A percentile compares a stretch with the other conserved stretches of the same genome.
Evolutionary conservation across 2,329 filamentous ascomycete species (phyloP).

Genomic region (Pseudocercospora vitis): DNA sequence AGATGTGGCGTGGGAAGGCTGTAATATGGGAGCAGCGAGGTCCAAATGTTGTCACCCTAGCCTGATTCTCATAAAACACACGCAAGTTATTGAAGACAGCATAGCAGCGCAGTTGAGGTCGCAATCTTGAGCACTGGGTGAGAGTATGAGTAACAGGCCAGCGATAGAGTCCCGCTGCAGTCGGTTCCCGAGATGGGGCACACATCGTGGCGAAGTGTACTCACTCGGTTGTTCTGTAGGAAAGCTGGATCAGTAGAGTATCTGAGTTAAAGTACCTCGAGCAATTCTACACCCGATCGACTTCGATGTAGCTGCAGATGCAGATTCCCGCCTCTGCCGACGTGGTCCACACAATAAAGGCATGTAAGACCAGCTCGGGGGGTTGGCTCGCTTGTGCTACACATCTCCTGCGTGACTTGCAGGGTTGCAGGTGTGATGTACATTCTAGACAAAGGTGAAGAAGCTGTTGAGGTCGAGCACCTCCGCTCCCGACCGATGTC

Average conservation of each 20-base stretch:
- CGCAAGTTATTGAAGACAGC: too few relatives aligned
- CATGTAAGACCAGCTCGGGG: neutral
- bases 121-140: too few relatives aligned
- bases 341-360: neutral
- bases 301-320: neutral
- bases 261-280: neutral
- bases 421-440: neutral
- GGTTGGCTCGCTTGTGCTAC: neutral
- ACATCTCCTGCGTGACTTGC: neutral
- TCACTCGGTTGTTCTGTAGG: too few relatives aligned
- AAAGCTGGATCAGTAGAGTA: neutral
- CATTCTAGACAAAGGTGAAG: constrained; percentile 15
- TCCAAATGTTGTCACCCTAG: too few relatives aligned
- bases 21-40: too few relatives aligned
- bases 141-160: too few relatives aligned
- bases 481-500: neutral
- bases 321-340: neutral
- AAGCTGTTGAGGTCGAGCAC: constrained; percentile 19
- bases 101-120: too few relatives aligned
- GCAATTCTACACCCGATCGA: neutral
- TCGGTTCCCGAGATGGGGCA: too few relatives aligned
- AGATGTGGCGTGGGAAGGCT: too few relatives aligned
- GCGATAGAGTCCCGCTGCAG: too few relatives aligned
- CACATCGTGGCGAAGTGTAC: too few relatives aligned
- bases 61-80: too few relatives aligned